Conservation (phyloP, 2,329 filamentous ascomycete genomes). For the Colletotrichum karsti region DNA sequence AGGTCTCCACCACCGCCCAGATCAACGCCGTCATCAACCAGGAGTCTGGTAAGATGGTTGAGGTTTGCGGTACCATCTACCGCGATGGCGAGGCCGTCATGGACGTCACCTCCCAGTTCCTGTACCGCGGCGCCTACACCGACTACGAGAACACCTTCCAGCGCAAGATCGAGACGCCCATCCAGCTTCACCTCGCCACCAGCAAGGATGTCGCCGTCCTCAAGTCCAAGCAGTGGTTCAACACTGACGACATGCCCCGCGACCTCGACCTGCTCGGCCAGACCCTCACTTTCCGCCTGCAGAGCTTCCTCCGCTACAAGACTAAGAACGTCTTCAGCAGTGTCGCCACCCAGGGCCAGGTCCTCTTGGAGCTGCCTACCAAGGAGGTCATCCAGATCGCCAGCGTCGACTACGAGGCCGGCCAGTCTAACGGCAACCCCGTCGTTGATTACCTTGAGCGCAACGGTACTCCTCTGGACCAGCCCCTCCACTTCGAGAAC, state of each 20-base stretch:
- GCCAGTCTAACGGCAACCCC: slow-evolving; percentile 91
- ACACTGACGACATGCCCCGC: slow-evolving; percentile 72
- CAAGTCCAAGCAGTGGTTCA: slow-evolving; percentile 98
- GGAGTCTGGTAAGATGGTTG: slow-evolving; percentile 98
- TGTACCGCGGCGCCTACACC: slow-evolving; percentile 91
- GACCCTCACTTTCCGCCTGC: slow-evolving; percentile 94
- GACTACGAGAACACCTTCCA: slow-evolving; percentile 99
- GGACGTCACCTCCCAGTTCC: slow-evolving; percentile 98
- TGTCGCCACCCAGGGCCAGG: slow-evolving; percentile 91
- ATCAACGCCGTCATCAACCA: slow-evolving; percentile 99
- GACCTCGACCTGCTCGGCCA: slow-evolving; percentile 91
- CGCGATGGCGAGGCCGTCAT: slow-evolving; percentile 87
- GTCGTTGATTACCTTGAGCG: slow-evolving; percentile 96
- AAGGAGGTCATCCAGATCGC: slow-evolving; percentile 98
- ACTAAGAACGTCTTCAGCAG: slow-evolving; percentile 91
- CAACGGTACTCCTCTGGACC: slow-evolving; percentile 90
- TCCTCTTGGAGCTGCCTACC: slow-evolving; percentile 91
- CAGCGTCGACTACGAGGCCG: slow-evolving; percentile 95
- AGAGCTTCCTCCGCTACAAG: slow-evolving; percentile 93
- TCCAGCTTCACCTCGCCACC: slow-evolving; percentile 88
- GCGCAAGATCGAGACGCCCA: slow-evolving; percentile 93
- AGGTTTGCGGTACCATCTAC: slow-evolving; percentile 96
- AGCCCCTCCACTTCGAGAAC: slow-evolving; percentile 97
- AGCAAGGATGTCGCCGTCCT: slow-evolving; percentile 93
- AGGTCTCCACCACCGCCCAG: slow-evolving; percentile 90